Percentiles rank a stretch among this genome's conserved stretches.
Conservation (phyloP, 805 yeast genomes). For the Zygosaccharomyces pseudorouxii region DNA sequence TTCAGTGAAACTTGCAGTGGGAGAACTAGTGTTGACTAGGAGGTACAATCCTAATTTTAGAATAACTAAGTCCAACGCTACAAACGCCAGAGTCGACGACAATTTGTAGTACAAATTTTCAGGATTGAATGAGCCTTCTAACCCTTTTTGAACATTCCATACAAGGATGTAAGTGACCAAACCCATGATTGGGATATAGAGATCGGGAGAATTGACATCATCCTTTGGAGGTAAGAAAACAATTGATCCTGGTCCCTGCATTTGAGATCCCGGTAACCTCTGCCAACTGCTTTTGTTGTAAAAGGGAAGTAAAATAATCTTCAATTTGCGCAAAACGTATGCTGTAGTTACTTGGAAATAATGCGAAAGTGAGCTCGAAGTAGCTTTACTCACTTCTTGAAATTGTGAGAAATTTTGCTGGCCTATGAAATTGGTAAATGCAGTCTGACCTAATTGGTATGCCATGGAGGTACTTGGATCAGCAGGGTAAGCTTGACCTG, state of each 20-base stretch:
- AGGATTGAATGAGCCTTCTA: constrained; percentile 88
- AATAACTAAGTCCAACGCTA: constrained; percentile 67
- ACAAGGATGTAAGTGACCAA: constrained; percentile 79
- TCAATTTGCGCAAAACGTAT: constrained; percentile 72
- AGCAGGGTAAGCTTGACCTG: constrained; percentile 36
- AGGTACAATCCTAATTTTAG: constrained; percentile 81
- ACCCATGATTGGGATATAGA: constrained; percentile 94
- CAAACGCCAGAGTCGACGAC: constrained; percentile 79
- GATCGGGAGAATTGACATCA: constrained; percentile 92
- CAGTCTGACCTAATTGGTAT: constrained; percentile 80
- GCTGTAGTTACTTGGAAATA: constrained; percentile 89
- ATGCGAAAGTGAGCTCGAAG: constrained; percentile 51
- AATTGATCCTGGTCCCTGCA: constrained; percentile 14
- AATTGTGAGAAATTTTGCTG: constrained; percentile 57
- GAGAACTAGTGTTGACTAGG: constrained; percentile 37
- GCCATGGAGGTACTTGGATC: constrained; percentile 85
- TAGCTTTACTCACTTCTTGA: constrained; percentile 43
- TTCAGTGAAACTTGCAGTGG: constrained; percentile 61
- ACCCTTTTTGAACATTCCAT: constrained; percentile 80
- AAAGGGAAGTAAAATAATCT: constrained; percentile 80
- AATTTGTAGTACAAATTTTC: constrained; percentile 84
- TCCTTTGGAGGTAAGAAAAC: constrained; percentile 60
- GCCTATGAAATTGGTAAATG: constrained; percentile 45
- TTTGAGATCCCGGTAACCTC: constrained; percentile 39
- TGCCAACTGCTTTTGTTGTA: constrained; percentile 75